These are phyloP conservation scores for Alectoria sarmentosa DNA, from an alignment of 495 filamentous ascomycete genomes.

Conservation along the genomic window DNA sequence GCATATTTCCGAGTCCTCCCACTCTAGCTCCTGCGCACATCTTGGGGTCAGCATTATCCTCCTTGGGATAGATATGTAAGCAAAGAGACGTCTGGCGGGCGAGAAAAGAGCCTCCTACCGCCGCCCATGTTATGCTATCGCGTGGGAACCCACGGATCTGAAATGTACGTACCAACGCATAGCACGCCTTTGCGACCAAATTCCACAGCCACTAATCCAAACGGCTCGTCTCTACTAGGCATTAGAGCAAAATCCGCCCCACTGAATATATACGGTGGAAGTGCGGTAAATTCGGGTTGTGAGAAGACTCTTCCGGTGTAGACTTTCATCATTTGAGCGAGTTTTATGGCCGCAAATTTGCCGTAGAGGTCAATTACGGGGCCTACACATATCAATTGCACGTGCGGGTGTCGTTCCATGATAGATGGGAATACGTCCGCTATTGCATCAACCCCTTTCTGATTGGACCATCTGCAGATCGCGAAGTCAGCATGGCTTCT, in stretches of 20 bases:
- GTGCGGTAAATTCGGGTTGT: constrained; percentile 67
- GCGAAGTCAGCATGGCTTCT: too few relatives aligned
- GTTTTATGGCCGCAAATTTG: constrained; percentile 67
- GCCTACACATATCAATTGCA: constrained; percentile 64
- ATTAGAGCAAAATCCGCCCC: constrained; percentile 79
- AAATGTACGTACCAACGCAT: too few relatives aligned
- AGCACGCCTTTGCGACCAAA: constrained; percentile 73
- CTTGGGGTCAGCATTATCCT: background rate
- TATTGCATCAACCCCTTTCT: constrained; percentile 73
- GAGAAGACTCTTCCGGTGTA: constrained; percentile 71
- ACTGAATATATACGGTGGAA: constrained; percentile 70
- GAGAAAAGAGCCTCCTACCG: too few relatives aligned
- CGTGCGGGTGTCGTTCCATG: constrained; percentile 56
- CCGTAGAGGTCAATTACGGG: constrained; percentile 75
- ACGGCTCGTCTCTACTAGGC: constrained; percentile 75
- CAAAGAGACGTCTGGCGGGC: too few relatives aligned
- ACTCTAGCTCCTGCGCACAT: constrained; percentile 61
- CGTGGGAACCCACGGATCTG: too few relatives aligned
- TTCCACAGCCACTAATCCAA: constrained; percentile 72
- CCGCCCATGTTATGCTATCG: too few relatives aligned
- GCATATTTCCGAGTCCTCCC: constrained; percentile 68
- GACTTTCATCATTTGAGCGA: constrained; percentile 62
- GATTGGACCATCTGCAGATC: constrained; percentile 70
- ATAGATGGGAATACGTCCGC: constrained; percentile 68
- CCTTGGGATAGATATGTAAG: too few relatives aligned